Percentiles rank a stretch among this genome's conserved stretches.
Conservation (phyloP, 2,329 filamentous ascomycete genomes). For the Falciphora oryzae region DNA sequence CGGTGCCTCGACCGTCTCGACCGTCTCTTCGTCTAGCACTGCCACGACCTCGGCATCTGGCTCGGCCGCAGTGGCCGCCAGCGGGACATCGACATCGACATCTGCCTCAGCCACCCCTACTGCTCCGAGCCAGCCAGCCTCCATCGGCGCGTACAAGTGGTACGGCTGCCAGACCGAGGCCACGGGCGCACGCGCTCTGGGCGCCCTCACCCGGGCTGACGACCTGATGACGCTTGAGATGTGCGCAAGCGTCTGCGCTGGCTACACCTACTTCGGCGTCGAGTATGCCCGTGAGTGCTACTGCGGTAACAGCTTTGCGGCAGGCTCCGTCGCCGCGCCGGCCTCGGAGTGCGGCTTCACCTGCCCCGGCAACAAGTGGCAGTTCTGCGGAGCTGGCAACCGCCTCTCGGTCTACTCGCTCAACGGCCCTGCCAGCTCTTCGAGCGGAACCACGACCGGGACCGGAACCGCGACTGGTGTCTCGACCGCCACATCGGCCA, state of each 20-base stretch:
- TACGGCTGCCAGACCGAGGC: constrained; percentile 55
- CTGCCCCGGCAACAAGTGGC: constrained; percentile 30
- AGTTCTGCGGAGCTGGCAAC: constrained; percentile 36
- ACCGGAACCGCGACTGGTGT: neutral
- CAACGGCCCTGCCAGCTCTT: constrained; percentile 1
- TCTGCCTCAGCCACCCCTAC: constrained; percentile 18
- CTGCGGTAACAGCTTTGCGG: constrained; percentile 30
- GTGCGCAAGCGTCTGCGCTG: constrained; percentile 42
- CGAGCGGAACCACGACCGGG: neutral
- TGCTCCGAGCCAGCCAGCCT: constrained; percentile 40
- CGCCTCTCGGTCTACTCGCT: constrained; percentile 23
- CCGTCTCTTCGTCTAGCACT: constrained; percentile 10
- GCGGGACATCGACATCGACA: constrained; percentile 6
- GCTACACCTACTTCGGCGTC: constrained; percentile 41
- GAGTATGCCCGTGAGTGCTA: constrained; percentile 48
- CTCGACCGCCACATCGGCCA: constrained; percentile 1
- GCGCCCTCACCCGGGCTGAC: constrained; percentile 36
- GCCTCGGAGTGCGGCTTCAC: constrained; percentile 33
- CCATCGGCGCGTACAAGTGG: constrained; percentile 16
- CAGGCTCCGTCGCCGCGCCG: constrained; percentile 20
- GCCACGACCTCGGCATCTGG: constrained; percentile 7
- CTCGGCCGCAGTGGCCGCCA: neutral
- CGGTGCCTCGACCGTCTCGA: constrained; percentile 10
- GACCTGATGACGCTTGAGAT: constrained; percentile 40
- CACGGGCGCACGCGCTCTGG: constrained; percentile 47